Percentiles rank a stretch among this genome's conserved stretches.
Conservation (phyloP, 176 grass and related monocot species). For the Oryza officinalis region DNA sequence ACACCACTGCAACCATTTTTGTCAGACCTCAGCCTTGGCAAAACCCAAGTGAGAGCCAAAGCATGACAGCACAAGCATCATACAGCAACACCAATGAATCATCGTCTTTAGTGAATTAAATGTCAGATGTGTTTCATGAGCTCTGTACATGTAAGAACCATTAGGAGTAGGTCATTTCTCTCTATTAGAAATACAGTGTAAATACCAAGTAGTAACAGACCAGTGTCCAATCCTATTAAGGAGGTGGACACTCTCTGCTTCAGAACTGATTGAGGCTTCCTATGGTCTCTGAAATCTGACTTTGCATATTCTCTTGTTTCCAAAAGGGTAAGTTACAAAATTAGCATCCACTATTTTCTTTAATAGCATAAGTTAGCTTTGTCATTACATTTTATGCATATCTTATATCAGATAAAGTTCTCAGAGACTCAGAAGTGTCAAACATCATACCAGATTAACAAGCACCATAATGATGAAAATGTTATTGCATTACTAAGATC, state of each 20-base stretch:
- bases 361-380: conserved; percentile 16
- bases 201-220: conserved; percentile 1
- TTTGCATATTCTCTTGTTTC: conserved; percentile 11
- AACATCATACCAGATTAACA: conserved; percentile 28
- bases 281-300: conserved; percentile 10
- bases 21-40: conserved; percentile 64
- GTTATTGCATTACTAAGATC: conserved; percentile 39
- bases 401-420: conserved; percentile 14
- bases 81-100: conserved; percentile 35
- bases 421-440: conserved; percentile 9
- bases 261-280: background rate
- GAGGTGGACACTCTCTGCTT: background rate
- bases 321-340: conserved; percentile 1
- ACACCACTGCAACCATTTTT: conserved; percentile 60
- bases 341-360: conserved; percentile 12
- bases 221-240: background rate
- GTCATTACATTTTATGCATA: background rate
- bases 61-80: conserved; percentile 44
- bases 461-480: conserved; percentile 9
- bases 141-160: conserved; percentile 34
- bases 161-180: background rate
- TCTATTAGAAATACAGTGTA: conserved; percentile 17
- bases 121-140: conserved; percentile 13
- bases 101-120: conserved; percentile 12
- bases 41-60: conserved; percentile 45